phyloP scores from a whole-genome alignment of 2,329 filamentous ascomycete species.

The Orbilia brochopaga region DNA sequence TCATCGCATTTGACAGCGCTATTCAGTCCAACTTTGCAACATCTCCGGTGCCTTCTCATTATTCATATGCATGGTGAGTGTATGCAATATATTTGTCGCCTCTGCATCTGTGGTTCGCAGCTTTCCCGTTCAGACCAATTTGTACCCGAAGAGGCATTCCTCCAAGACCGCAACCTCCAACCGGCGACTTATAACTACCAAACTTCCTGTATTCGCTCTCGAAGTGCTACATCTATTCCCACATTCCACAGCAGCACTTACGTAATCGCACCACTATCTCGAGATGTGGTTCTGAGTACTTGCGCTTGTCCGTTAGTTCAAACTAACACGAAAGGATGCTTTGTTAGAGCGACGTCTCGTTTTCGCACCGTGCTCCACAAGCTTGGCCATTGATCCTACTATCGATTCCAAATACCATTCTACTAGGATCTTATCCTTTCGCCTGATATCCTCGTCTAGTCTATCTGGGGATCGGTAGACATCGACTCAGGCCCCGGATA shows the following conservation, averaged over 20 bases:
- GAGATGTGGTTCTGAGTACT: conserved; percentile 11
- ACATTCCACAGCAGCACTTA: conserved; percentile 4
- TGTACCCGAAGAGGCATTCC: conserved; percentile 42
- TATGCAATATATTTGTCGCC: conserved; percentile 6
- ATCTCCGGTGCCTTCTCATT: background rate
- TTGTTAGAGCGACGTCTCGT: conserved; percentile 42
- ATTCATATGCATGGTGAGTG: conserved; percentile 21
- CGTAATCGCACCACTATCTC: background rate
- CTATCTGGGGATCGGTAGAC: background rate
- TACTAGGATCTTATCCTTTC: conserved; percentile 12
- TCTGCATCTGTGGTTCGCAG: conserved; percentile 13
- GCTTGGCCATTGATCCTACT: conserved; percentile 26
- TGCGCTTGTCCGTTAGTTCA: conserved; percentile 18
- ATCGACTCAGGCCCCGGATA: background rate
- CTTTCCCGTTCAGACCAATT: conserved; percentile 25
- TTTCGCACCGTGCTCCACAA: conserved; percentile 44
- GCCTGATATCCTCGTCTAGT: background rate
- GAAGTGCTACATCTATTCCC: conserved; percentile 25
- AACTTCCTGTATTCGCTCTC: conserved; percentile 18
- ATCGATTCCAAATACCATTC: conserved; percentile 32
- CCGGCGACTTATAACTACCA: conserved; percentile 29
- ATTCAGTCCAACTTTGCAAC: too few species aligned
- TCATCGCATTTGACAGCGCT: too few species aligned
- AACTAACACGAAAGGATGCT: conserved; percentile 39
- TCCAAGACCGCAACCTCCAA: conserved; percentile 37